Conservation (phyloP, 2,329 filamentous ascomycete genomes). For the Pseudocercospora eumusae region DNA sequence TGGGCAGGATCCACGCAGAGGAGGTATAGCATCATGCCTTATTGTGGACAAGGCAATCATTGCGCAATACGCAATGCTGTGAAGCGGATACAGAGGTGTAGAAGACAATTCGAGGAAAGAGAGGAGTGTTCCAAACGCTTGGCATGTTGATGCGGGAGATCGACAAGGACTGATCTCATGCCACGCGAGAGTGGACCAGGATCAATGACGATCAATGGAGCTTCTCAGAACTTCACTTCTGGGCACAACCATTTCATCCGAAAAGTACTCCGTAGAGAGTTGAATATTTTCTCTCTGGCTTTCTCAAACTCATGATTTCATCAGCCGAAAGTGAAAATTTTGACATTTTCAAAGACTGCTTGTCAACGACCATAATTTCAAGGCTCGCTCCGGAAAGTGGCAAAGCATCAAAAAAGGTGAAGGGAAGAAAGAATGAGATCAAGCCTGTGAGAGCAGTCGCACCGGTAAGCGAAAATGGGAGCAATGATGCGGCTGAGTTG, state of each 20-base stretch:
- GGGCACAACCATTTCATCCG: not conserved
- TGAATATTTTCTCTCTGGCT: not conserved
- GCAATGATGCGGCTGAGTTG: conserved; percentile 64
- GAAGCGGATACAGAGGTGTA: not conserved
- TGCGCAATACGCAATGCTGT: not conserved
- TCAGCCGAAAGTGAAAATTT: conserved; percentile 57
- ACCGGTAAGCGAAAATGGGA: conserved; percentile 17
- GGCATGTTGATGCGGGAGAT: conserved; percentile 2
- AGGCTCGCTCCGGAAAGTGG: conserved; percentile 54
- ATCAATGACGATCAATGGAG: conserved; percentile 6
- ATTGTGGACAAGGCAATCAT: not conserved
- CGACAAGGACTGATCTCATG: not conserved
- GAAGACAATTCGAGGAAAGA: not conserved
- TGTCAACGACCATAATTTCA: conserved; percentile 69
- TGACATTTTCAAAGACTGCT: conserved; percentile 70
- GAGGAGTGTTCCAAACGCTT: not conserved
- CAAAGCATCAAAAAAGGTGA: conserved; percentile 50
- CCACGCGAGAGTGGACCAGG: conserved; percentile 1
- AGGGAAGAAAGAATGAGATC: conserved; percentile 45
- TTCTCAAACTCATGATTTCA: conserved; percentile 36
- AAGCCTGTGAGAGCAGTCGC: conserved; percentile 34
- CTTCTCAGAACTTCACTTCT: conserved; percentile 7
- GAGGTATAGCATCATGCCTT: not conserved
- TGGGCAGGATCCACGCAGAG: not conserved
- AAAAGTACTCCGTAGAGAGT: not conserved